A percentile compares a stretch with the other conserved stretches of the same genome.
Conservation (phyloP, 2,329 filamentous ascomycete genomes). For the Pseudogymnoascus sp. region DNA sequence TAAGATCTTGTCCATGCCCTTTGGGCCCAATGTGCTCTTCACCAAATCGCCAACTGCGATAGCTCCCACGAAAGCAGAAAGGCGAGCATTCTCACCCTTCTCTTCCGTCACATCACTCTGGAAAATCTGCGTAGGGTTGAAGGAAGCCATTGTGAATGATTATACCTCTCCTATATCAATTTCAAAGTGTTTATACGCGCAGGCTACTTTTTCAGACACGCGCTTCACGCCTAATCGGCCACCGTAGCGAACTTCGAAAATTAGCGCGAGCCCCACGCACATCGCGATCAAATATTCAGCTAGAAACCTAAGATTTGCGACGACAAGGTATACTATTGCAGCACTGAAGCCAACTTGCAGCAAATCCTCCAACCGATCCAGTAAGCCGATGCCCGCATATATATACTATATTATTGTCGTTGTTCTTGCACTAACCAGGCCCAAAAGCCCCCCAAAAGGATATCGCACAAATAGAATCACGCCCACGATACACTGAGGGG, state of each 20-base stretch:
- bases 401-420: background rate
- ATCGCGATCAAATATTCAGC: slow-evolving; percentile 11
- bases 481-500: slow-evolving; percentile 6
- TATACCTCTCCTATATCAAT: background rate
- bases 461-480: slow-evolving; percentile 6
- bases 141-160: slow-evolving; percentile 37
- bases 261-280: slow-evolving; percentile 11
- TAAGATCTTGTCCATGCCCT: slow-evolving; percentile 98
- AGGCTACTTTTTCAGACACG: slow-evolving; percentile 9
- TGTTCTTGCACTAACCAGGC: slow-evolving; percentile 7
- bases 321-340: slow-evolving; percentile 10
- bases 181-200: slow-evolving; percentile 9
- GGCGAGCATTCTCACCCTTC: slow-evolving; percentile 97
- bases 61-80: slow-evolving; percentile 95
- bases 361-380: background rate
- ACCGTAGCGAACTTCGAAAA: slow-evolving; percentile 10
- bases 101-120: slow-evolving; percentile 94
- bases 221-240: slow-evolving; percentile 9
- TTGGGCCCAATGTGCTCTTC: slow-evolving; percentile 93
- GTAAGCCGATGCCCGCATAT: slow-evolving; percentile 9
- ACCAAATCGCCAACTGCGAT: slow-evolving; percentile 96
- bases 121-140: slow-evolving; percentile 95
- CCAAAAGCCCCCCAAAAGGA: background rate
- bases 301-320: slow-evolving; percentile 7
- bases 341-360: slow-evolving; percentile 6